Conservation (phyloP, 2,329 filamentous ascomycete species). For the Phyllosticta ampelicida region DNA sequence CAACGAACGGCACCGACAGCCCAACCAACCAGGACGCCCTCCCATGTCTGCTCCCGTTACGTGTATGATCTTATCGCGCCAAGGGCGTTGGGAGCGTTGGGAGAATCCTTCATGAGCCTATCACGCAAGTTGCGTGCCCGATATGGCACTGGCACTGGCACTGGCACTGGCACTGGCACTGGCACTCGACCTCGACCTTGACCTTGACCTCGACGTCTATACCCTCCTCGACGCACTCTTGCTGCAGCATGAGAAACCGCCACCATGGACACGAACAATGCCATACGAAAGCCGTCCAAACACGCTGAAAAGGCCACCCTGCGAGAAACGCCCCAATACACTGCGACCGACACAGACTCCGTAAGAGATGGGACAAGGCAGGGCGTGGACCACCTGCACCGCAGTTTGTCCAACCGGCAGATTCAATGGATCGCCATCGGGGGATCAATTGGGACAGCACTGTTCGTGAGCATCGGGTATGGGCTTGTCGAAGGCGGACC, state of each 20-base stretch:
- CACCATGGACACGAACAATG: not conserved
- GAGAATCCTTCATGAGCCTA: not conserved
- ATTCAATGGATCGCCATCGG: conserved; percentile 33
- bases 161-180: too few relatives aligned
- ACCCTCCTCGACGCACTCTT: not conserved
- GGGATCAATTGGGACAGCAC: conserved; percentile 33
- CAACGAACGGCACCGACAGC: not conserved
- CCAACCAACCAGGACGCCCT: not conserved
- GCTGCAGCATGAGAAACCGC: not conserved
- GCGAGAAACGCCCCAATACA: not conserved
- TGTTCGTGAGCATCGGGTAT: conserved; percentile 52
- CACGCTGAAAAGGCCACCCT: not conserved
- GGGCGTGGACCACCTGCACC: conserved; percentile 28
- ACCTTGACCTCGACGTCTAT: not conserved
- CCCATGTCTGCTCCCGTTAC: not conserved
- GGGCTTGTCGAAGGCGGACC: conserved; percentile 43
- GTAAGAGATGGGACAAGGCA: conserved; percentile 12
- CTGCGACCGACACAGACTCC: not conserved
- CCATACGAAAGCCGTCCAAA: not conserved
- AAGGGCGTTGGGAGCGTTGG: not conserved
- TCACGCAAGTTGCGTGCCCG: not conserved
- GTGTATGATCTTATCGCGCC: not conserved
- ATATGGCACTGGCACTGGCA: too few relatives aligned
- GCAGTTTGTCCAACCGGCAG: conserved; percentile 30
- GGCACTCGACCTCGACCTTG: too few relatives aligned